Conservation (phyloP, 768 basidiomycete species). For the Collybia nuda region DNA sequence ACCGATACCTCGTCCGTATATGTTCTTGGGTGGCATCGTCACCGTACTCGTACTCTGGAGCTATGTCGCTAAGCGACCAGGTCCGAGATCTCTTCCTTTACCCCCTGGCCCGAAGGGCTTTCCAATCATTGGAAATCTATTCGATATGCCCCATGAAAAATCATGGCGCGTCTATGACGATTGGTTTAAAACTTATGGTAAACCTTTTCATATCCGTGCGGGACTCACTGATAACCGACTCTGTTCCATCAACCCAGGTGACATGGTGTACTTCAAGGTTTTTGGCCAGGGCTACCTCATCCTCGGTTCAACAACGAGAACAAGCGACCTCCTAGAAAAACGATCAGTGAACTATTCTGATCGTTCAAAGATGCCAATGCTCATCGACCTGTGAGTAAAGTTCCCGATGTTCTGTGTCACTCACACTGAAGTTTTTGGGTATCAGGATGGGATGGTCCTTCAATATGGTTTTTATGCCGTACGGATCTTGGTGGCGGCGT, state of each 20-base stretch:
- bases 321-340: constrained; percentile 43
- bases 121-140: constrained; percentile 1
- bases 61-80: too few relatives aligned
- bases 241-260: not conserved
- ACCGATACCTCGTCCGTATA: too few relatives aligned
- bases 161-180: constrained; percentile 7
- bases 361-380: constrained; percentile 16
- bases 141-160: constrained; percentile 5
- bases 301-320: constrained; percentile 26
- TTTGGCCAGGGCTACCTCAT: constrained; percentile 19
- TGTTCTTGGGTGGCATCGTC: too few relatives aligned
- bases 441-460: constrained; percentile 20
- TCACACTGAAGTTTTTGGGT: not conserved
- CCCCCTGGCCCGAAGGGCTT: constrained; percentile 9
- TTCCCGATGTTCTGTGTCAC: too few relatives aligned
- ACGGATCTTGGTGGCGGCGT: constrained; percentile 21
- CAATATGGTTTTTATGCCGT: constrained; percentile 19
- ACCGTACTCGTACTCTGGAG: too few relatives aligned
- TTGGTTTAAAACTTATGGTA: constrained; percentile 10
- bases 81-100: not conserved
- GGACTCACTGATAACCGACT: not conserved
- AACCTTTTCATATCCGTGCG: too few relatives aligned
- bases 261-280: constrained; percentile 7
- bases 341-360: constrained; percentile 43
- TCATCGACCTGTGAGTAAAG: constrained; percentile 5